These are phyloP conservation scores for Kwoniella mangroviensis DNA, from an alignment of 768 basidiomycete species.

Conservation along the genomic window DNA sequence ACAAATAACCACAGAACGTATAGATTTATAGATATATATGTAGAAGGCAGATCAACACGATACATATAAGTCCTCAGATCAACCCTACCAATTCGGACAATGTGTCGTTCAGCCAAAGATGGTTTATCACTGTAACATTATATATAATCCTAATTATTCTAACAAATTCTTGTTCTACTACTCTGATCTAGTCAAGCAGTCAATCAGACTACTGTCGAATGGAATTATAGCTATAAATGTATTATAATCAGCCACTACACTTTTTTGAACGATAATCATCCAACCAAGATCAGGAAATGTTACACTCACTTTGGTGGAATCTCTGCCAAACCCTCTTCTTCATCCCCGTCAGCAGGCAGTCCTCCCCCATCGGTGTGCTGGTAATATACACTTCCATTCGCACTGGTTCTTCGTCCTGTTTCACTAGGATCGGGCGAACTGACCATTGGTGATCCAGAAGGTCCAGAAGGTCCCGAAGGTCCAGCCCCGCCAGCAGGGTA, in stretches of 20 bases:
- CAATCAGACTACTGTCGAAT: conserved; percentile 20
- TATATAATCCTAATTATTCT: too few relatives aligned
- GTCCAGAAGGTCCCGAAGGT: conserved; percentile 11
- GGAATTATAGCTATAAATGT: conserved; percentile 34
- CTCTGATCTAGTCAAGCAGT: too few relatives aligned
- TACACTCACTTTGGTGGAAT: conserved; percentile 52
- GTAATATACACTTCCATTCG: conserved; percentile 40
- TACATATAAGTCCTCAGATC: too few relatives aligned
- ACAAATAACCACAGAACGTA: too few relatives aligned
- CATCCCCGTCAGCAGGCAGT: conserved; percentile 24
- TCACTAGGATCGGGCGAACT: conserved; percentile 21
- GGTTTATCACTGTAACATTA: too few relatives aligned
- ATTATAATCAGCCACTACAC: not conserved
- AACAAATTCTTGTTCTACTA: too few relatives aligned
- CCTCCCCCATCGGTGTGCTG: conserved; percentile 50
- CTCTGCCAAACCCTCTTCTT: conserved; percentile 28
- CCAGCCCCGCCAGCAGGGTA: conserved; percentile 11
- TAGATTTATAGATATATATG: too few relatives aligned
- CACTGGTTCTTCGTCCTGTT: conserved; percentile 15
- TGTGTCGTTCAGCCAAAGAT: too few relatives aligned
- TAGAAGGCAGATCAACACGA: too few relatives aligned
- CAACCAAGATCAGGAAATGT: not conserved
- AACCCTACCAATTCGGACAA: too few relatives aligned
- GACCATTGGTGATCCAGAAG: not conserved
- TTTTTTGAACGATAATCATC: not conserved